Conservation (phyloP, 352 stramenopile genomes). For the Phytophthora colocasiae region DNA sequence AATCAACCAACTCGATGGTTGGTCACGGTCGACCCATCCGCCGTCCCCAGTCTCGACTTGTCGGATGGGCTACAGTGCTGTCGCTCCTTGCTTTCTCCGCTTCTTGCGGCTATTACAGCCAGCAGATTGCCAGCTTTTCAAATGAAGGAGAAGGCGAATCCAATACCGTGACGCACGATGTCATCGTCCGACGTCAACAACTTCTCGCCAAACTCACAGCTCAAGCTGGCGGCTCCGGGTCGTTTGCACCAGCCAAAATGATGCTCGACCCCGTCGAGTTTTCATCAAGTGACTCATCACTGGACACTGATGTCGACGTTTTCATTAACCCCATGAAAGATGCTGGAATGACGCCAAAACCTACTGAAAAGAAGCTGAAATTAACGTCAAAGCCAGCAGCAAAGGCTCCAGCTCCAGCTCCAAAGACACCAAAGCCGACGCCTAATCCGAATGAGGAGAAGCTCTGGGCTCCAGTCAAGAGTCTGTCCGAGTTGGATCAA, state of each 20-base stretch:
- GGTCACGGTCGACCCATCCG: constrained; percentile 6
- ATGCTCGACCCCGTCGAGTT: constrained; percentile 4
- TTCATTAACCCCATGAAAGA: constrained; percentile 33
- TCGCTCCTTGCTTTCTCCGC: constrained; percentile 24
- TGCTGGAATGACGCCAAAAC: constrained; percentile 9
- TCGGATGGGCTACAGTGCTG: constrained; percentile 32
- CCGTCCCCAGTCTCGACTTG: constrained; percentile 14
- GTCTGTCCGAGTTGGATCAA: constrained; percentile 37
- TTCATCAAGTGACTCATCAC: constrained; percentile 5
- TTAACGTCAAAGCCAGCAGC: background rate
- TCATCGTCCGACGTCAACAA: constrained; percentile 32
- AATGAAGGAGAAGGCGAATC: constrained; percentile 13
- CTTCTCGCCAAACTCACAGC: constrained; percentile 29
- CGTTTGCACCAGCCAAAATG: constrained; percentile 13
- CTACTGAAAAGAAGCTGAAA: constrained; percentile 3
- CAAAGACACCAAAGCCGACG: constrained; percentile 18
- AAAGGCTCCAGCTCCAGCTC: constrained; percentile 4
- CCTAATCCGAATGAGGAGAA: constrained; percentile 15
- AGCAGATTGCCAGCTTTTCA: constrained; percentile 23
- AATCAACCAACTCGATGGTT: constrained; percentile 21
- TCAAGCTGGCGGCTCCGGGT: constrained; percentile 17
- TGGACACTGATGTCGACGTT: background rate
- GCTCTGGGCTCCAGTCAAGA: constrained; percentile 30
- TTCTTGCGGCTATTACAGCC: constrained; percentile 37
- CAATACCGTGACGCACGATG: constrained; percentile 27